Evolutionary conservation across 768 basidiomycete species (phyloP), one percentile per base, ranked within the genome.

Genomic region (Agrocybe pediades): DNA sequence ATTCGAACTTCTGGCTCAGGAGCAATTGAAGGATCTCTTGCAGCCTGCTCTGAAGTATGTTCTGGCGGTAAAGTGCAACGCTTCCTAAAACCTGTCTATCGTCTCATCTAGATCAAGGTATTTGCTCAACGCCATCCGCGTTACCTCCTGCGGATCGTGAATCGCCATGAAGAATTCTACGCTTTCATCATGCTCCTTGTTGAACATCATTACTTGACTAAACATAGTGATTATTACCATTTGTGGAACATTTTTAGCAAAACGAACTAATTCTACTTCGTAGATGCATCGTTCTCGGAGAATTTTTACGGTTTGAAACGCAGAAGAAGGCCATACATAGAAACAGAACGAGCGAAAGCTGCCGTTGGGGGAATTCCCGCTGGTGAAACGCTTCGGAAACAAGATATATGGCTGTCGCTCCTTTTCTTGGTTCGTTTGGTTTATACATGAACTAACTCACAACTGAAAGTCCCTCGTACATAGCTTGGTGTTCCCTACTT

Each of bases 21-120:
- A 97, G 60, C 95, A 98, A 67, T 83, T 98, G 17, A 76, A 90
- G 54, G 92, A 95, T 66, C 78, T 97, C 6, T 78, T 98, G 11
- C 95, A 98, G 64, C 96, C 96, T 27, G 94, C 95, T 13, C 74
- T 97, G 65, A 93, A 95, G 73, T 98, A 98, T 74, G 87, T 95
- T 41, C 75, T 98, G 27, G 89, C 90, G 56, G 95, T 95, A 68
- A 74, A 88, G 68, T 41, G 15, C 25, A 17, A 20, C 30, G 25
- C 16, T 49, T 11, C 21, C 30, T n/a, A n/a, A n/a, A n/a, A n/a
- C n/a, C 9, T 24, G 33, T 2, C 11, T 29, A 3, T 21, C 5
- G 19, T 9, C 17, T 23, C 36, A 17, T 8, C 1, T 11, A 43
- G 24, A 11, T 52, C 27, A 51, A 97, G 95, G 90, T 96, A 53